phyloP scores from a whole-genome alignment of 2,329 filamentous ascomycete species.

The Lasiodiplodia theobromae region DNA sequence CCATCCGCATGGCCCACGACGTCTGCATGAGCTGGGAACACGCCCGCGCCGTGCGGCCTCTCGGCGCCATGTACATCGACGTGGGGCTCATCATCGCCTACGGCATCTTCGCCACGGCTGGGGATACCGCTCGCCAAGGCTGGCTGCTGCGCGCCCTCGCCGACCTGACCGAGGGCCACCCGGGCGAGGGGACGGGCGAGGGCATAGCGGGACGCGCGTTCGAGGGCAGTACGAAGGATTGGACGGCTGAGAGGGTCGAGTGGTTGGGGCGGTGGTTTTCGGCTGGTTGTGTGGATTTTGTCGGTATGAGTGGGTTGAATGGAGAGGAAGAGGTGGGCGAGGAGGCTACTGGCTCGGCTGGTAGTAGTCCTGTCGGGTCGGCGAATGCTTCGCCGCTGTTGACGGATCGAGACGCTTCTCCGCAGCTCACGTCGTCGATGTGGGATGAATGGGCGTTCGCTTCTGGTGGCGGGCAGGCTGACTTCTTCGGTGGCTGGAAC shows the following conservation, averaged over 20 bases:
- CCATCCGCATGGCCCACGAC: background rate
- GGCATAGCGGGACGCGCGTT: background rate
- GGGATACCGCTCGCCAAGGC: background rate
- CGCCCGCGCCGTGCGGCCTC: conserved; percentile 10
- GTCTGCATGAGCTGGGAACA: conserved; percentile 23
- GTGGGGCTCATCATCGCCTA: conserved; percentile 26
- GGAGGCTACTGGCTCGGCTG: too few relatives aligned
- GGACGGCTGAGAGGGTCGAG: conserved; percentile 7
- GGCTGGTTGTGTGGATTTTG: conserved; percentile 12
- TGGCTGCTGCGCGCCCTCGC: conserved; percentile 7
- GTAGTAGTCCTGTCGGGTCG: background rate
- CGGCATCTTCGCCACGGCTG: background rate
- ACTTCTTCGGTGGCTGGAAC: background rate
- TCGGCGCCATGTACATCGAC: conserved; percentile 29
- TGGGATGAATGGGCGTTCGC: background rate
- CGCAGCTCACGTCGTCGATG: background rate
- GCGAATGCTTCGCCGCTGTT: background rate
- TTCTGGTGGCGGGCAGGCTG: background rate
- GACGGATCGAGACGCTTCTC: background rate
- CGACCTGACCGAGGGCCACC: conserved; percentile 8
- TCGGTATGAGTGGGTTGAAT: background rate
- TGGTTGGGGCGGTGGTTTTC: conserved; percentile 19
- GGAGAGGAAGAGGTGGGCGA: background rate
- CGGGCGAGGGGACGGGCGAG: background rate
- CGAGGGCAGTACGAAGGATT: background rate